A percentile compares a stretch with the other conserved stretches of the same genome.
These are phyloP conservation scores for Drosera capensis DNA, from an alignment of 148 eudicot genomes.

Conservation along the genomic window DNA sequence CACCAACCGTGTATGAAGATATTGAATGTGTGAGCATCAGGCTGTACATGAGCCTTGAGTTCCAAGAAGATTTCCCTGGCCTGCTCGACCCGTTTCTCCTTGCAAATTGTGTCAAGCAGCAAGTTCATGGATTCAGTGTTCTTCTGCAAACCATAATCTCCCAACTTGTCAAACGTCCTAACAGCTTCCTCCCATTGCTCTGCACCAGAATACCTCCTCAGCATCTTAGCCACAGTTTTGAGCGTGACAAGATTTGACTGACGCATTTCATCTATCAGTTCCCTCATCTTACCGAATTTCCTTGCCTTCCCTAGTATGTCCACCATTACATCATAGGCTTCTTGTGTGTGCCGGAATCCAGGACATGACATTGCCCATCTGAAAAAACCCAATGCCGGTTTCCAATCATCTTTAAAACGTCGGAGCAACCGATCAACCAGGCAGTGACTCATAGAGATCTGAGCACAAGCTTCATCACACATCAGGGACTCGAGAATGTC, in stretches of 20 bases:
- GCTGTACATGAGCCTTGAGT: conserved; percentile 50
- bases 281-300: conserved; percentile 58
- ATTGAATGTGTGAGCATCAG: conserved; percentile 57
- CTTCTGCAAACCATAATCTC: conserved; percentile 45
- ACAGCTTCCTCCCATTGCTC: conserved; percentile 57
- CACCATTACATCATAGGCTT: conserved; percentile 52
- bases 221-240: conserved; percentile 50
- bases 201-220: conserved; percentile 74
- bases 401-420: conserved; percentile 76
- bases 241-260: conserved; percentile 27
- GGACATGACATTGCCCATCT: conserved; percentile 51
- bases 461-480: conserved; percentile 27
- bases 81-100: conserved; percentile 62
- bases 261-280: conserved; percentile 49
- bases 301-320: conserved; percentile 77
- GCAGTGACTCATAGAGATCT: conserved; percentile 21
- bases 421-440: conserved; percentile 32
- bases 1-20: conserved; percentile 94
- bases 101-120: conserved; percentile 80
- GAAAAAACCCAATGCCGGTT: conserved; percentile 50
- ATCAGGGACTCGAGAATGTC: conserved; percentile 31
- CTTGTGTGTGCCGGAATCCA: conserved; percentile 30
- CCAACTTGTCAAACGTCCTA: conserved; percentile 51
- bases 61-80: conserved; percentile 64
- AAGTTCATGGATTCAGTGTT: conserved; percentile 74